Base-by-base conservation (phyloP, 257 asterid species). In the Pogostemon cablin region DNA sequence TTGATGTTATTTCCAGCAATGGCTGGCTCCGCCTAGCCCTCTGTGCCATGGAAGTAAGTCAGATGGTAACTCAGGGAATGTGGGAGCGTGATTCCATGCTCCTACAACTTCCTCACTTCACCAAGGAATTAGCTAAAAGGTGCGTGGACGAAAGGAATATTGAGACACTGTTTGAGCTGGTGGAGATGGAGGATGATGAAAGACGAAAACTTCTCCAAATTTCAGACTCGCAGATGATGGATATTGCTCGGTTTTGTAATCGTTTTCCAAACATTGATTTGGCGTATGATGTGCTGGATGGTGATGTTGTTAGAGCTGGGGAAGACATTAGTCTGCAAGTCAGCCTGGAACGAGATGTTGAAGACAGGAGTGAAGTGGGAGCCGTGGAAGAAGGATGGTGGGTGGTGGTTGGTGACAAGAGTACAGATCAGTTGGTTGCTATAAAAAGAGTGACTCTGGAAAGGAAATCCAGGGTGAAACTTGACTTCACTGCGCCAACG, bases 61-160 rank as follows among this genome's bases (percentile, higher is more conserved):
- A 85, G 77, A 85, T 85, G 90, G 87, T 85, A 32, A 82, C 90
- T 52, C 90, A 85, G 57, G 90, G 85, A 20, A 82, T 85, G 84
- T 85, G 90, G 90, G 90, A 85, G 71, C 85, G 90, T 4, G 90
- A 85, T 59, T 85, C 90, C n/a, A 73, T 85, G 78, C 86, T 85
- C 47, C 87, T 85, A 58, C 90, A 85, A 53, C 87, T 85, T 52
- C 90, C 90, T 35, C 77, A 85, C 78, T 80, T 85, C 81, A 82
- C 87, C 25, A 82, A 85, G 80, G 90, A 85, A 7, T 42, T 80
- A 72, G 90, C 84, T 0, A 80, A 80, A 74, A 82, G 77, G 75
- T 85, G 87, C 62, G 84, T 73, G 69, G 87, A 80, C 0, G 82
- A 77, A 25, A 82, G 76, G 61, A 75, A 72, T 53, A 49, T 85